phyloP scores from a whole-genome alignment of 768 basidiomycete species.

The Amanita rubescens region DNA sequence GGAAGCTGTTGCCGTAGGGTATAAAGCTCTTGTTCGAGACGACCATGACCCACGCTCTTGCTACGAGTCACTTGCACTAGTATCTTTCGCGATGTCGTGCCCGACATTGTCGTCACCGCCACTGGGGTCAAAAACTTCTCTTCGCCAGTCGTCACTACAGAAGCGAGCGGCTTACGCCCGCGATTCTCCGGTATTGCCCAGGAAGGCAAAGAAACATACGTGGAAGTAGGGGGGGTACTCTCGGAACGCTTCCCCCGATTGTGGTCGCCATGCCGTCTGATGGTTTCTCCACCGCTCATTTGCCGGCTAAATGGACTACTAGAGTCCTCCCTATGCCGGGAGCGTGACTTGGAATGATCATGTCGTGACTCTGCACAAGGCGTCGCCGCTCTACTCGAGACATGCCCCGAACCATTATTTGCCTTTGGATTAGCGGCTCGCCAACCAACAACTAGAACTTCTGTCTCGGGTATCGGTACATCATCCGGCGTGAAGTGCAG shows the following conservation, averaged over 20 bases:
- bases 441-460: not conserved
- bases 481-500: constrained; percentile 3
- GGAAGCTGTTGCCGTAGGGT: not conserved
- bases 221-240: not conserved
- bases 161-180: not conserved
- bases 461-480: constrained; percentile 3
- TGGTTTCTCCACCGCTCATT: not conserved
- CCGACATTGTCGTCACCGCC: not conserved
- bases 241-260: not conserved
- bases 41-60: constrained; percentile 5
- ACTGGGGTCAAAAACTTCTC: not conserved
- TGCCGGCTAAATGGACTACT: not conserved
- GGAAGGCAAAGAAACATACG: not conserved
- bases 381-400: constrained; percentile 7
- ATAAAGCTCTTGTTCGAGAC: constrained; percentile 4
- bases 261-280: not conserved
- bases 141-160: not conserved
- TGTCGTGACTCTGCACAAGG: constrained; percentile 4
- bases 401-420: constrained; percentile 7
- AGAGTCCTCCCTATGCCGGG: not conserved
- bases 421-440: constrained; percentile 2
- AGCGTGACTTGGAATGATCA: not conserved
- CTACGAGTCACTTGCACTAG: not conserved
- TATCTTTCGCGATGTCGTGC: not conserved
- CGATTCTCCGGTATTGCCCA: not conserved